These are phyloP conservation scores for Hygrophorus russula DNA, from an alignment of 768 basidiomycete genomes.

Conservation along the genomic window DNA sequence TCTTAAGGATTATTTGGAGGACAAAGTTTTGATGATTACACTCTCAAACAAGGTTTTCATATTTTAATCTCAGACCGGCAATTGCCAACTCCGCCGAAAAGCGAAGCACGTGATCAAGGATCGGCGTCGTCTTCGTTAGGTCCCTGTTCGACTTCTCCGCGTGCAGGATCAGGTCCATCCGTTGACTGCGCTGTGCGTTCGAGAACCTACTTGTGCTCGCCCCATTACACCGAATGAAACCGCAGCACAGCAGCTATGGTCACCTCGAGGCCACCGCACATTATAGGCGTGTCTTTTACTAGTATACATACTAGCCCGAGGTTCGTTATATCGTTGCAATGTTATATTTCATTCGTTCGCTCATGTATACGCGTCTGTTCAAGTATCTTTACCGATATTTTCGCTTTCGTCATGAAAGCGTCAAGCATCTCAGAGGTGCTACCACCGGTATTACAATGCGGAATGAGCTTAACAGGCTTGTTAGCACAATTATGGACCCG, in stretches of 20 bases:
- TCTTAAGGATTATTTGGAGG: slow-evolving; percentile 47
- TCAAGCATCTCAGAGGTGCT: slow-evolving; percentile 29
- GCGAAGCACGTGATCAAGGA: neutral
- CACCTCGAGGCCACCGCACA: neutral
- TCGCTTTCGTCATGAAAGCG: slow-evolving; percentile 18
- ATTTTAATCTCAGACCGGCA: neutral
- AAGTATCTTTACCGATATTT: slow-evolving; percentile 24
- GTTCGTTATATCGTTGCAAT: neutral
- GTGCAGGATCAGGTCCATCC: neutral
- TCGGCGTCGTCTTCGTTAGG: neutral
- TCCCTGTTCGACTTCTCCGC: neutral
- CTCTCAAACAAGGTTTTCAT: no score
- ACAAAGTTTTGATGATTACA: neutral
- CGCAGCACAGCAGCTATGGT: neutral
- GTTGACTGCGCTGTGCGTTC: neutral
- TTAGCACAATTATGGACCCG: slow-evolving; percentile 47
- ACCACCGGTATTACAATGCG: slow-evolving; percentile 45
- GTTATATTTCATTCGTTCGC: slow-evolving; percentile 5
- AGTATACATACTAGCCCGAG: no score
- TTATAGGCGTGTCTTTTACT: neutral
- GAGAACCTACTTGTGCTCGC: neutral
- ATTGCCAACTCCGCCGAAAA: neutral
- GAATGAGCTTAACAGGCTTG: slow-evolving; percentile 58
- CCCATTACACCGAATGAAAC: neutral
- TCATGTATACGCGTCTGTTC: slow-evolving; percentile 22